Base-by-base conservation (phyloP, 108 stramenopile genomes). In the Craspedostauros australis region DNA sequence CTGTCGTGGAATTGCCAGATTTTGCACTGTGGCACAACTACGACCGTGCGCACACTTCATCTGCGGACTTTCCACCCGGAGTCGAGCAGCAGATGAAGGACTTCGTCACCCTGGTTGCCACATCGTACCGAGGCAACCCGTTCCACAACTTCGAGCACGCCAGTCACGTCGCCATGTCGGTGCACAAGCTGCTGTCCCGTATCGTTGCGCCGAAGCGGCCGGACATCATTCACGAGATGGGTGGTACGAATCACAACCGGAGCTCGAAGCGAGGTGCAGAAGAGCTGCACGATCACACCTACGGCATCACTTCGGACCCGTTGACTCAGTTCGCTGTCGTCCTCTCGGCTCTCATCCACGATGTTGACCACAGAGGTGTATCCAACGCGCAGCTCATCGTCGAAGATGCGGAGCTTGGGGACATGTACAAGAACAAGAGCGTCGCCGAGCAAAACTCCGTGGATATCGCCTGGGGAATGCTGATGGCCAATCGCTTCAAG, bases 131-230 rank as follows among this genome's bases (percentile, higher is more conserved):
- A 4, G 9, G 32, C n/a, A 77, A 78, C 23, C 72, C 73, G 4
- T 82, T 75, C 59, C 74, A 79, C 64, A 64, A 66, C 29, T 72
- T 82, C 34, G 72, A 80, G 44, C 79, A 80, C 46, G 69, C 71
- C 11, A 76, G 72, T 48, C 79, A 80, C 39, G 74, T 75, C 7
- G 57, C 68, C 16, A 59, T 73, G 21, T 51, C 55, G 22, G 64
- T 63, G 1, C 60, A 62, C 62, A 69, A 69, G 23, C 60, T 76
- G 0, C 31, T 78, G 19, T 60, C 58, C n/a, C 22, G 58, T 27
- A 49, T 60, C 21, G 46, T 45, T 19, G 23, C 52, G 27, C n/a
- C n/a, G n/a, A n/a, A n/a, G n/a, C n/a, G n/a, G n/a, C n/a, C n/a
- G n/a, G n/a, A n/a, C n/a, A n/a, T 43, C 0, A 39, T 45, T 32